Percentiles rank a stretch among this genome's conserved stretches.
Conservation (phyloP, 768 basidiomycete genomes). For the Tylopilus rubrobrunneus region DNA sequence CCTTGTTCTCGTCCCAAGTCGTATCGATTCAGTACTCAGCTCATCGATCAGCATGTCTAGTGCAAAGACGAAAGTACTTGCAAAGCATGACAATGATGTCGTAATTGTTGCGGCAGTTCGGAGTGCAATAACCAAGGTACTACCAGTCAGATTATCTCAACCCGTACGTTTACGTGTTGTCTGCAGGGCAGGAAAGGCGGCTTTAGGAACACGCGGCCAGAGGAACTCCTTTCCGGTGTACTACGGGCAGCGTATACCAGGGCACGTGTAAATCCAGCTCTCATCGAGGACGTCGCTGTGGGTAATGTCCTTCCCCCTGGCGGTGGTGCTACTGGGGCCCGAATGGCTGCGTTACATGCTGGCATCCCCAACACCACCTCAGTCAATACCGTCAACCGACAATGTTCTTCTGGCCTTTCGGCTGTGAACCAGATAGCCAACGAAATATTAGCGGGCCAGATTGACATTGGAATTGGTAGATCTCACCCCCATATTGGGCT, state of each 20-base stretch:
- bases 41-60: constrained; percentile 19
- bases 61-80: constrained; percentile 58
- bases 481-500: constrained; percentile 1
- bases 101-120: constrained; percentile 88
- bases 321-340: constrained; percentile 76
- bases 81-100: constrained; percentile 79
- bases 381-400: constrained; percentile 83
- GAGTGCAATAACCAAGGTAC: constrained; percentile 88
- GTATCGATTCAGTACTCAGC: neutral
- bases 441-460: constrained; percentile 73
- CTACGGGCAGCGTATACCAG: constrained; percentile 69
- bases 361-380: constrained; percentile 77
- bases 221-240: constrained; percentile 74
- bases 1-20: neutral
- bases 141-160: neutral
- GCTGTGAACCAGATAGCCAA: constrained; percentile 82
- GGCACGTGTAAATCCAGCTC: constrained; percentile 67
- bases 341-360: constrained; percentile 83
- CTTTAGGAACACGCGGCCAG: constrained; percentile 87
- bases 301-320: constrained; percentile 88
- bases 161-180: constrained; percentile 1
- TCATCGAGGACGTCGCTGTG: constrained; percentile 81
- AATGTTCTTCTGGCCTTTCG: constrained; percentile 85
- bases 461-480: constrained; percentile 85
- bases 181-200: constrained; percentile 76